These are phyloP conservation scores for Aspergillus glaucus DNA, from an alignment of 2,329 filamentous ascomycete genomes.

Conservation along the genomic window DNA sequence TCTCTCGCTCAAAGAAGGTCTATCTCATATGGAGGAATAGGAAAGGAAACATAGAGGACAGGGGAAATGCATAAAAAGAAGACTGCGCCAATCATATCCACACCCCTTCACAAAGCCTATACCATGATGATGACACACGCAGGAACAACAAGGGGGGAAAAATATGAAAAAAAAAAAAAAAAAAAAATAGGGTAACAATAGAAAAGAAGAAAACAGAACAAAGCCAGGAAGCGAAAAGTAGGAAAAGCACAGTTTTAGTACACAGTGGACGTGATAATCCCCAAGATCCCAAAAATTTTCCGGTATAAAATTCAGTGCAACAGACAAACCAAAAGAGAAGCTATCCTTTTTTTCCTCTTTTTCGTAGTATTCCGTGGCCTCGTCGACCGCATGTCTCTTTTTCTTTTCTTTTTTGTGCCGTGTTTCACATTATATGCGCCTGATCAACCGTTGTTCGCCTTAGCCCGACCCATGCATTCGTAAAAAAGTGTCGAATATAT, in stretches of 20 bases:
- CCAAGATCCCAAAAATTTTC: constrained; percentile 14
- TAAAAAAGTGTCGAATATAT: constrained; percentile 29
- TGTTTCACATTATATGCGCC: constrained; percentile 31
- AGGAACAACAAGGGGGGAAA: constrained; percentile 9
- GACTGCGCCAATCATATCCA: constrained; percentile 32
- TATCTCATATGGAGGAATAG: constrained; percentile 28
- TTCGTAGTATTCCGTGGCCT: constrained; percentile 2
- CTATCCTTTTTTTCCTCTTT: constrained; percentile 4
- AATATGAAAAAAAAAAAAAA: constrained; percentile 4
- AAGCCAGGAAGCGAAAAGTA: constrained; percentile 7
- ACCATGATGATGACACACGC: constrained; percentile 22
- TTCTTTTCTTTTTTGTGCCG: constrained; percentile 11
- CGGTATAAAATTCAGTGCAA: constrained; percentile 2
- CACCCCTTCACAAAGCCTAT: constrained; percentile 24
- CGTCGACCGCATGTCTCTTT: constrained; percentile 6
- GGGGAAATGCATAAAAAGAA: constrained; percentile 27
- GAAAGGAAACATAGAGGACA: constrained; percentile 21
- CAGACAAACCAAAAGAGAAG: constrained; percentile 8
- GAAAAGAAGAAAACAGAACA: constrained; percentile 10
- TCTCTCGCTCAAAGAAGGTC: constrained; percentile 35
- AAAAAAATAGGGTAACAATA: constrained; percentile 4
- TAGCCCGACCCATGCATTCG: constrained; percentile 38
- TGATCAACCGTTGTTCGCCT: constrained; percentile 33
- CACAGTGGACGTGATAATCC: constrained; percentile 14
- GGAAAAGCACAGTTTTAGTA: constrained; percentile 8